Conservation (phyloP, 2,329 filamentous ascomycete species). For the Epichloe gansuensis region DNA sequence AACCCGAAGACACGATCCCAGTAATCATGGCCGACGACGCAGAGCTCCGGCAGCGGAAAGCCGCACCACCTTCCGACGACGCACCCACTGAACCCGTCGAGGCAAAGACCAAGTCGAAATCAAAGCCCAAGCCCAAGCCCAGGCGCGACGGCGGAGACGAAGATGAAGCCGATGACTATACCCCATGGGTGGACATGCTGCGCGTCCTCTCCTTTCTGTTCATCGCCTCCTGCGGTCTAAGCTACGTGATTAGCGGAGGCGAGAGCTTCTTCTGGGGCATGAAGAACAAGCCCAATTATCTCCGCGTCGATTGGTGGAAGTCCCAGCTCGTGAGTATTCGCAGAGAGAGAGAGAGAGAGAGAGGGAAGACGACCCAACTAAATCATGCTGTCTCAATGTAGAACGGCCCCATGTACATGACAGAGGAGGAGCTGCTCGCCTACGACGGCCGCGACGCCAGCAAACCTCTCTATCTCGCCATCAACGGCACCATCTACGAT, state of each 20-base stretch:
- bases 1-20: too few relatives aligned
- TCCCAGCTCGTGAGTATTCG: constrained; percentile 41
- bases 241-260: constrained; percentile 62
- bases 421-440: constrained; percentile 55
- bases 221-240: constrained; percentile 53
- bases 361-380: not conserved
- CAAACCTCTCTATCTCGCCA: constrained; percentile 77
- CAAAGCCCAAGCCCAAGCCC: constrained; percentile 7
- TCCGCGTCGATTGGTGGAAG: constrained; percentile 45
- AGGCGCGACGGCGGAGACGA: constrained; percentile 33
- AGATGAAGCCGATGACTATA: constrained; percentile 51
- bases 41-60: constrained; percentile 32
- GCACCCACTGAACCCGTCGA: constrained; percentile 10
- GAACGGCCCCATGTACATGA: constrained; percentile 54
- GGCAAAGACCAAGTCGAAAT: constrained; percentile 8
- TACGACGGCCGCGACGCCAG: constrained; percentile 67
- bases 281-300: constrained; percentile 48
- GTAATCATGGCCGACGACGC: constrained; percentile 24
- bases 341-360: not conserved
- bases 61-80: constrained; percentile 12
- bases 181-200: constrained; percentile 49
- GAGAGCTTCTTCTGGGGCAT: constrained; percentile 57
- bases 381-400: constrained; percentile 13
- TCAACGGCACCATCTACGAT: constrained; percentile 81
- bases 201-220: constrained; percentile 56